These are phyloP conservation scores for Lactifluus pinguis DNA, from an alignment of 768 basidiomycete genomes.

Conservation along the genomic window DNA sequence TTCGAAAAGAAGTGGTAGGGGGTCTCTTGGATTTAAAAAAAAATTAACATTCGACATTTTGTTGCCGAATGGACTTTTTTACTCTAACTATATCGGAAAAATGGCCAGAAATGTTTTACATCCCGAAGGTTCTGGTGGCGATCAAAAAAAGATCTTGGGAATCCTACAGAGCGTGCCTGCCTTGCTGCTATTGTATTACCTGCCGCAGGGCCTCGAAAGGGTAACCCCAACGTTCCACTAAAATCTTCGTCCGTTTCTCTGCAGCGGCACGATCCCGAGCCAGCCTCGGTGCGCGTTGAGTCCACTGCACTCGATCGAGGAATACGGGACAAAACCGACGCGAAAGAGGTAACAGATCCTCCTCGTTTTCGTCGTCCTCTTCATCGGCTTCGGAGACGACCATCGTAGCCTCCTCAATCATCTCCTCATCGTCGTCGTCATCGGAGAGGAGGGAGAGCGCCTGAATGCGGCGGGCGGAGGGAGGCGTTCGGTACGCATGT, in stretches of 20 bases:
- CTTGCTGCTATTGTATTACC: neutral
- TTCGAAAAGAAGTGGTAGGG: too few species aligned
- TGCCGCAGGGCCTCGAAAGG: conserved; percentile 6
- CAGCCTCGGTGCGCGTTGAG: conserved; percentile 14
- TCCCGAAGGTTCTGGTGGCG: too few species aligned
- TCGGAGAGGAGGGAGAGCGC: neutral
- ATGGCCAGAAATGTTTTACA: too few species aligned
- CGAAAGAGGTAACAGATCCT: conserved; percentile 4
- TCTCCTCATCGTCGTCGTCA: neutral
- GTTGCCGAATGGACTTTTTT: too few species aligned
- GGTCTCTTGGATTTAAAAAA: too few species aligned
- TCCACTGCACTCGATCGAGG: conserved; percentile 17
- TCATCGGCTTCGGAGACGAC: neutral
- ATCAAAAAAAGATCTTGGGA: too few species aligned
- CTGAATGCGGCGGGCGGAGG: conserved; percentile 11
- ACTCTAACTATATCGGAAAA: too few species aligned
- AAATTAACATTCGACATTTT: too few species aligned
- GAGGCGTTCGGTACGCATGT: conserved; percentile 16
- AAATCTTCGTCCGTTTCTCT: neutral
- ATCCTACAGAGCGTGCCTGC: neutral
- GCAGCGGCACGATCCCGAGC: conserved; percentile 11
- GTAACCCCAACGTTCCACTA: conserved; percentile 12
- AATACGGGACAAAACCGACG: conserved; percentile 19
- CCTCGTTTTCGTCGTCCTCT: conserved; percentile 1
- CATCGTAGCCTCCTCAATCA: neutral